Base-by-base conservation (phyloP, 176 grass and related monocot species). In the Alloteropsis semialata region DNA sequence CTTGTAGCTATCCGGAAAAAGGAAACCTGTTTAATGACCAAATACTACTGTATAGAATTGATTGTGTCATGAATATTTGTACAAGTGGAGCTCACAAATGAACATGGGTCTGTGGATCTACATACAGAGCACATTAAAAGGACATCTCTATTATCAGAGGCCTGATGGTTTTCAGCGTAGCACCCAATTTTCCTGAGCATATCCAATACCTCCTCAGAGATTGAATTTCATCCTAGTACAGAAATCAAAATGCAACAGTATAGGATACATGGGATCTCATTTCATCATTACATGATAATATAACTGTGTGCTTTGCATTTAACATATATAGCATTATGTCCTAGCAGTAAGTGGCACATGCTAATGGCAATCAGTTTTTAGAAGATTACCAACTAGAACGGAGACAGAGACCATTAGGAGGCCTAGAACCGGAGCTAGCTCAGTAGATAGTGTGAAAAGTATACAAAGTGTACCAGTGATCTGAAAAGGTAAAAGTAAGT, bases 401-500 rank as follows among this genome's bases (percentile, higher is more conserved):
- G 96, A 95, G 74, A 98, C 62, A 30, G 89, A 94, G 60, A 98
- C 92, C 80, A 98, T 98, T 39, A 98, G 90, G 45, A 95, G 75
- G 8, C 79, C 96, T 15, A 98, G 86, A 58, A 98, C 91, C 77
- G 96, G 96, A 89, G 96, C 96, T 34, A 98, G 87, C 81, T 98
- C 90, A 87, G 74, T 77, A 30, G 96, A 98, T 81, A 98, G 81
- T 49, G 89, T 77, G 82, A 98, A 98, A 88, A 98, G 96, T 82
- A 98, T 87, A 81, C 92, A 92, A 51, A 98, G 80, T 59, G 96
- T 98, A 82, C 96, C 96, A 36, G 85, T 87, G 84, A 98, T 90
- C 96, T 98, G 90, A 77, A 87, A 66, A 66, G 65, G 46, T 79
- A 77, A 65, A 65, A 83, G 63, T 10, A 64, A 3, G 22, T 48